Evolutionary conservation across 139 green algal genomes (phyloP), one percentile per base, ranked within the genome.

Genomic region (Chlorella sp.): DNA sequence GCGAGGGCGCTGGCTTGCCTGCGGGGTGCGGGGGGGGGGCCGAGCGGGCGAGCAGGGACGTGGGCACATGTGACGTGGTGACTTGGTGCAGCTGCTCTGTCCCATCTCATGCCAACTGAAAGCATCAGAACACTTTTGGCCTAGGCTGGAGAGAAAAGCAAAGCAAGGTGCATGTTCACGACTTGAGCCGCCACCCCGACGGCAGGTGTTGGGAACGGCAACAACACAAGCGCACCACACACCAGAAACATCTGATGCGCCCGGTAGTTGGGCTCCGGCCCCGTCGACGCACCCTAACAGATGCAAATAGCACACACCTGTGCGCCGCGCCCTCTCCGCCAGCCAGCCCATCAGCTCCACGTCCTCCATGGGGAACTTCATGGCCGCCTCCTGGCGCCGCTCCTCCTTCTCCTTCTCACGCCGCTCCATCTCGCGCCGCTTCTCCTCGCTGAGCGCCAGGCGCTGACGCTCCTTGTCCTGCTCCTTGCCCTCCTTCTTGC

Each of bases 401-500:
- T 67, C 35, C 27, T 36, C n/a, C 62, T 67, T 67, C 27, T 67
- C 62, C 62, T 31, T 35, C 62, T 35, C 62, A 20, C 35, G n/a
- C 62, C 35, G 29, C 62, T 36, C n/a, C 62, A 26, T 67, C n/a
- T 26, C 62, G 23, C 30, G 27, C 62, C 35, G 62, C 62, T 67
- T 67, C 62, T 67, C 62, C n/a, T 31, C 30, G n/a, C 35, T 35
- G 4, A 35, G n/a, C 14, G 27, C 3, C 3, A 31, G 5, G 62
- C n/a, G n/a, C 30, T 35, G n/a, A 3, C 4, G 3, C n/a, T 29
- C 29, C 31, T 67, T 67, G n/a, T 67, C 62, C 4, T 27, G 62
- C 62, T 67, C 62, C 62, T 67, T 35, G 62, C n/a, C 62, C n/a
- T 67, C 62, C 3, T 10, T 6, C 62, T 67, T 67, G 29, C 3